phyloP scores from a whole-genome alignment of 2,329 filamentous ascomycete species.

The Colletotrichum shisoi region DNA sequence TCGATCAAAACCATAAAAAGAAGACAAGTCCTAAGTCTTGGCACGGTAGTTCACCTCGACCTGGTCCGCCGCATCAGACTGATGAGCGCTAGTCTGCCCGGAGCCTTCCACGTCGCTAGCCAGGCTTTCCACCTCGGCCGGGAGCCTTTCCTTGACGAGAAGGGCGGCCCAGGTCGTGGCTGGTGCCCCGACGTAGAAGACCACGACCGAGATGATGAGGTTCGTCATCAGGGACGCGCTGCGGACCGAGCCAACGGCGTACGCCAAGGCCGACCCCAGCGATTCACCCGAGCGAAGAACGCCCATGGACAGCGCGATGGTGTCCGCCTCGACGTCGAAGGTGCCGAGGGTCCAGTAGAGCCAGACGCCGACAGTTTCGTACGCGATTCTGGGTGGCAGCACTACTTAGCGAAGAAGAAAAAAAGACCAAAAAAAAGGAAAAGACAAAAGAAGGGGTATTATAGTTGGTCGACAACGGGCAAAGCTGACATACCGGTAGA shows the following conservation, averaged over 20 bases:
- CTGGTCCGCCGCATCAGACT: slow-evolving; percentile 21
- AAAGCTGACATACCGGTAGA: slow-evolving; percentile 59
- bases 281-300: slow-evolving; percentile 59
- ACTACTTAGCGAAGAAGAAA: background rate
- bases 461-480: too few relatives aligned
- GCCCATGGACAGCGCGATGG: slow-evolving; percentile 57
- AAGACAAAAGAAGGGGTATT: slow-evolving; percentile 42
- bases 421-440: too few relatives aligned
- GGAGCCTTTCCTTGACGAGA: slow-evolving; percentile 19
- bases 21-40: background rate
- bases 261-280: slow-evolving; percentile 56
- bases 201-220: slow-evolving; percentile 56
- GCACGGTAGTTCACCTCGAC: background rate
- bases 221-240: slow-evolving; percentile 56
- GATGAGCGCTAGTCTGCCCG: background rate
- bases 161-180: slow-evolving; percentile 23
- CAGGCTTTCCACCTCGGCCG: slow-evolving; percentile 8
- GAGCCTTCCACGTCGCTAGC: background rate
- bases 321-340: slow-evolving; percentile 60
- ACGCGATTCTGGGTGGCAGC: slow-evolving; percentile 1
- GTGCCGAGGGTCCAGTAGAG: slow-evolving; percentile 60
- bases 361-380: slow-evolving; percentile 44
- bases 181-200: slow-evolving; percentile 51
- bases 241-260: slow-evolving; percentile 57
- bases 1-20: background rate